Evolutionary conservation across 1,284 basidiomycete genomes (phyloP).

Genomic region (Ustanciosporium gigantosporum): DNA sequence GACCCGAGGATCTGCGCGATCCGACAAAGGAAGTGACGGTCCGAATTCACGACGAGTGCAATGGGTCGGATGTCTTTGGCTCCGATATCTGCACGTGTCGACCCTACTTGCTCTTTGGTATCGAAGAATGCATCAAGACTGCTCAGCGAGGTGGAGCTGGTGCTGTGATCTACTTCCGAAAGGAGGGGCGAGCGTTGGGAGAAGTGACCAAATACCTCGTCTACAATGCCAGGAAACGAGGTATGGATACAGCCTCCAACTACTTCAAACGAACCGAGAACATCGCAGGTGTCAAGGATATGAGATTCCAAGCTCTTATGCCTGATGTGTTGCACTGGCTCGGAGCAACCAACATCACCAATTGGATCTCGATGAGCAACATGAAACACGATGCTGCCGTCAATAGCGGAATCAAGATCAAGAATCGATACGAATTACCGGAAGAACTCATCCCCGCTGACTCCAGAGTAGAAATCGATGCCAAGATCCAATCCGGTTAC

Average conservation of each 20-base stretch:
- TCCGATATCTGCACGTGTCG: slow-evolving; percentile 86
- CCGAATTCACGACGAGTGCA: slow-evolving; percentile 90
- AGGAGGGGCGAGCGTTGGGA: slow-evolving; percentile 87
- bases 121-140: slow-evolving; percentile 85
- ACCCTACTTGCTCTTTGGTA: slow-evolving; percentile 90
- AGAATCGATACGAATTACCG: slow-evolving; percentile 62
- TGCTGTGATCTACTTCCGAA: slow-evolving; percentile 89
- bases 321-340: slow-evolving; percentile 75
- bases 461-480: slow-evolving; percentile 47
- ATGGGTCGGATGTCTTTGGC: slow-evolving; percentile 83
- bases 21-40: slow-evolving; percentile 75
- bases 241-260: slow-evolving; percentile 84
- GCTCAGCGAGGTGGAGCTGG: slow-evolving; percentile 89
- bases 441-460: slow-evolving; percentile 50
- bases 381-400: slow-evolving; percentile 88
- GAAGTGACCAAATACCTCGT: slow-evolving; percentile 68
- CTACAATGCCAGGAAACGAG: slow-evolving; percentile 95
- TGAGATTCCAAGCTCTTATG: slow-evolving; percentile 72
- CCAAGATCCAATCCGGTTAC: slow-evolving; percentile 77
- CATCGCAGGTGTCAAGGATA: slow-evolving; percentile 79
- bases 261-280: slow-evolving; percentile 93
- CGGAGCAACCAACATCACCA: slow-evolving; percentile 48
- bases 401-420: slow-evolving; percentile 80
- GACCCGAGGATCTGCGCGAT: slow-evolving; percentile 50
- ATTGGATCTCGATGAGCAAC: slow-evolving; percentile 78